phyloP scores from a whole-genome alignment of 2,329 filamentous ascomycete species.

The Teratosphaeria destructans region DNA sequence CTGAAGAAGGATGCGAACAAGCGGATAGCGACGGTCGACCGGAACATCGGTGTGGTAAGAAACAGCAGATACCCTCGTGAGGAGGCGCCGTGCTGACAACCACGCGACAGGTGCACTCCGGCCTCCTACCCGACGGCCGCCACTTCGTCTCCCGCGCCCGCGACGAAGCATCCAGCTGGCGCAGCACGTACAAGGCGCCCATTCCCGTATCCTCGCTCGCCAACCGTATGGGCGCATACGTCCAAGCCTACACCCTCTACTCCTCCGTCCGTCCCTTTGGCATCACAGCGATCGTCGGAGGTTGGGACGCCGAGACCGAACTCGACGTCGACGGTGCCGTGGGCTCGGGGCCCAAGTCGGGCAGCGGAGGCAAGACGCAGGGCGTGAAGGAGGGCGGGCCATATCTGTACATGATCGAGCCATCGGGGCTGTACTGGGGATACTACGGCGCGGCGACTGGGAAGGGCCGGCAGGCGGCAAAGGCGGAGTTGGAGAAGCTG shows the following conservation, averaged over 20 bases:
- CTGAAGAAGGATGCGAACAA: conserved; percentile 94
- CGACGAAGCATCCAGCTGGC: conserved; percentile 87
- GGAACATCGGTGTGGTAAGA: conserved; percentile 84
- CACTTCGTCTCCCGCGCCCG: conserved; percentile 91
- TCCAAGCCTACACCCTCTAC: conserved; percentile 96
- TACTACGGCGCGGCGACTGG: conserved; percentile 97
- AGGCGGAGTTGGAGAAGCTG: conserved; percentile 96
- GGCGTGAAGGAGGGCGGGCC: conserved; percentile 75
- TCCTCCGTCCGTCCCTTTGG: conserved; percentile 94
- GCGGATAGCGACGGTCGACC: conserved; percentile 88
- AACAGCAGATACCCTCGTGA: neutral
- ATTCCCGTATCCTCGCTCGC: conserved; percentile 84
- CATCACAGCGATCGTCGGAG: conserved; percentile 86
- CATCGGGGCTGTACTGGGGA: conserved; percentile 93
- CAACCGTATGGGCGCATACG: conserved; percentile 86
- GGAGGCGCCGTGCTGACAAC: neutral
- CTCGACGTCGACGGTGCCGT: conserved; percentile 83
- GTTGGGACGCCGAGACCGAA: conserved; percentile 84
- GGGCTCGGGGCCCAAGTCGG: conserved; percentile 64
- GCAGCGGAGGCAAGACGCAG: conserved; percentile 72
- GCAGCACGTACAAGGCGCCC: conserved; percentile 85
- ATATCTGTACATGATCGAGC: conserved; percentile 97
- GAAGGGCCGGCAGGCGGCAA: conserved; percentile 92
- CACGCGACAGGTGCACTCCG: conserved; percentile 66
- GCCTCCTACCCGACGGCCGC: conserved; percentile 86